Base-by-base conservation (phyloP, 306 rosid genomes). In the Castanospermum australe region DNA sequence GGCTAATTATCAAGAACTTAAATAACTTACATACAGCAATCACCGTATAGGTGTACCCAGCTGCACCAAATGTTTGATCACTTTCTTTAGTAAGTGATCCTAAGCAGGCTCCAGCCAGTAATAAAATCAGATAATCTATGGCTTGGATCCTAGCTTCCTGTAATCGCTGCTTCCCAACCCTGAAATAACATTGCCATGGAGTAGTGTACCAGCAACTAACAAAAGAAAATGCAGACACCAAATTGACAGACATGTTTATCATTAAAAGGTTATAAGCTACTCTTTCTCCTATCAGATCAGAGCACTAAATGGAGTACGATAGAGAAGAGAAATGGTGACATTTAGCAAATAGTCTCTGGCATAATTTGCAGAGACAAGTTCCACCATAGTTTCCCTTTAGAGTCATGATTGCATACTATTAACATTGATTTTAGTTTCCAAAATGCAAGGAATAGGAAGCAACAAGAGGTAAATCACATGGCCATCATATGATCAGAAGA, bases 31-130 rank as follows among this genome's bases (percentile, higher is more conserved):
- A 93, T 75, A 93, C 96, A 71, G 94, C 99, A 83, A 95, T 93
- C 70, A 95, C 91, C 50, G 99, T 87, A 65, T 90, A 88, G 69
- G 96, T 85, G 79, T 93, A 95, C 30, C 92, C 96, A 67, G 68
- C 54, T 67, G 92, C 94, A 18, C 97, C 99, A 79, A 95, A 90
- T 3, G 85, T 81, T 83, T 89, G 88, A 76, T 95, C 98, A 66
- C 85, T 85, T 20, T 81, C 42, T 71, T 89, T 87, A 11, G 96
- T 76, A 72, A 93, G 87, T 18, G 92, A 86, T 86, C 99, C 99
- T 86, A 93, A 88, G 91, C 98, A 91, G 60, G 97, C 99, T 81
- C 98, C 99, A 28, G 97, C 99, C 47, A 95, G 97, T 56, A 95
- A 87, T 76, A 95, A 83, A 82, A 93, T 95, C 73, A 95, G 82